Base-by-base conservation (phyloP, 345 rosid genomes). In the Eucalyptus rudis region DNA sequence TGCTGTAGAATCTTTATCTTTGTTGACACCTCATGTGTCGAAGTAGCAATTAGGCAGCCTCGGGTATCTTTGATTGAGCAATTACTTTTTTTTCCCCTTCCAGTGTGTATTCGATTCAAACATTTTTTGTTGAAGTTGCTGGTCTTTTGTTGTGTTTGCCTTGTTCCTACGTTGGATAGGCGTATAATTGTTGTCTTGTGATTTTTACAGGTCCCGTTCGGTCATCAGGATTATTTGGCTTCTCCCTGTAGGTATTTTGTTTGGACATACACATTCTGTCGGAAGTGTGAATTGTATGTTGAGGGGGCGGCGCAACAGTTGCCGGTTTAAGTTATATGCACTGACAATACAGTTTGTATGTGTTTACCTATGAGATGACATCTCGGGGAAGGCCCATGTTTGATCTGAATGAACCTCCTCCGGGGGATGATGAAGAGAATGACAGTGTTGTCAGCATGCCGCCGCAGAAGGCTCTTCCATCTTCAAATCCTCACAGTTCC, bases 361-460 rank as follows among this genome's bases (percentile, higher is more conserved):
- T 95, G 92, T 92, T 91, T 92, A 91, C 95, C 88, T 91, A 94
- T 93, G 96, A 96, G 91, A 98, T 98, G 99, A 97, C 97, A 90
- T 95, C 97, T 88, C 93, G 95, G 90, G 97, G 98, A 93, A 96
- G 92, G 94, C 91, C 91, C 79, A 89, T 97, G 89, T 97, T 98
- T 96, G 99, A 98, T 95, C 99, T 98, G 95, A 98, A 98, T 93
- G 99, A 98, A 92, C 97, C 95, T 90, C 99, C 99, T 33, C 91
- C 93, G 33, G 97, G 95, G 87, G 97, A 95, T 88, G 96, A 93
- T 27, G 98, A 92, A 91, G 96, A 92, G 89, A 91, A 84, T 90
- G 96, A 95, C 87, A 71, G 59, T 89, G 90, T 90, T 49, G 58
- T 90, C 91, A 89, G 93, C 91, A 91, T 87, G 88, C 96, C 89